These are phyloP conservation scores for Kitagawia praeruptora DNA, from an alignment of 129 eudicot species.

Conservation along the genomic window DNA sequence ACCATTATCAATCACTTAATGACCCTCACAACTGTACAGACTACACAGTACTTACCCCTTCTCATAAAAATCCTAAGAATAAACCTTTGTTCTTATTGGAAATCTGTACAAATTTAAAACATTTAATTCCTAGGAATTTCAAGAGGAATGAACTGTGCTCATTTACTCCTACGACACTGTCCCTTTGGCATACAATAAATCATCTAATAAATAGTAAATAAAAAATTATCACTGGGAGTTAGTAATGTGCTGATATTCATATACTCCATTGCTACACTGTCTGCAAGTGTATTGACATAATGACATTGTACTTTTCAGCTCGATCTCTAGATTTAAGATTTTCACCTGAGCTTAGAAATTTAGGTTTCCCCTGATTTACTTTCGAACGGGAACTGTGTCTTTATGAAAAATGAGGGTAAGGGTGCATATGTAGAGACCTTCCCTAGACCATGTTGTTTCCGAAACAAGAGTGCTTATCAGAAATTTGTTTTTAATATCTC, in stretches of 20 bases:
- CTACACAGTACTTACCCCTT: slow-evolving; percentile 20
- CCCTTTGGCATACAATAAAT: neutral
- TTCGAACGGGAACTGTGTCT: neutral
- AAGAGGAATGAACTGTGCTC: neutral
- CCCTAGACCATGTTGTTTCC: neutral
- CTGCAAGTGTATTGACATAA: neutral
- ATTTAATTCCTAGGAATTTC: neutral
- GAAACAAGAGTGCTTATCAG: neutral
- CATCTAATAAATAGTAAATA: neutral
- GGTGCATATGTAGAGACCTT: neutral
- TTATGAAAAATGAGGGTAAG: neutral
- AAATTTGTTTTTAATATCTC: neutral
- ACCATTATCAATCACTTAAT: slow-evolving; percentile 50
- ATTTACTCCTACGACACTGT: neutral
- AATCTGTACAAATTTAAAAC: neutral
- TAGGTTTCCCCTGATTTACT: neutral
- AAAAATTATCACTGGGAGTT: neutral
- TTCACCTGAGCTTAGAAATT: neutral
- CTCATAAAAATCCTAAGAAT: slow-evolving; percentile 15
- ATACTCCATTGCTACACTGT: neutral
- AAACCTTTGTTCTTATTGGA: neutral
- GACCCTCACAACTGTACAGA: slow-evolving; percentile 43
- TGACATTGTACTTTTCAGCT: neutral
- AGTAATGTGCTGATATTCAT: neutral
- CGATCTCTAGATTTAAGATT: neutral